Percentiles rank a stretch among this genome's conserved stretches.
Evolutionary conservation across 371 early-diverging fungal species (phyloP).

Genomic region (Phascolomyces articulosus): DNA sequence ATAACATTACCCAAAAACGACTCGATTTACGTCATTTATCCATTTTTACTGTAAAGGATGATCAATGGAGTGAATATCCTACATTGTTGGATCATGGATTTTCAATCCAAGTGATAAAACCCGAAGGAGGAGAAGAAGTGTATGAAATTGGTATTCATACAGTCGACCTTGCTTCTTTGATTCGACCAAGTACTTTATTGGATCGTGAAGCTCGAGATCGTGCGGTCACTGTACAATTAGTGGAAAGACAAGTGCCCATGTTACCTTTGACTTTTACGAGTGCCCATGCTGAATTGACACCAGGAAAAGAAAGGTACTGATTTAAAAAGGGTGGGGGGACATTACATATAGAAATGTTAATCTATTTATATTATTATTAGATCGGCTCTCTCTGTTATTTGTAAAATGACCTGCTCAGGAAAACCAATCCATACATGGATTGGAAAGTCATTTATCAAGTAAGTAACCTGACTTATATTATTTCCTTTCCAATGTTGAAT

Average conservation of each 20-base stretch:
- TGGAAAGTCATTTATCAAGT: constrained; percentile 75
- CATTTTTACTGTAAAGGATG: constrained; percentile 24
- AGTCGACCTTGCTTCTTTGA: constrained; percentile 88
- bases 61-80: background rate
- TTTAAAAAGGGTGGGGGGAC: too few relatives aligned
- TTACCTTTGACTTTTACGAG: constrained; percentile 80
- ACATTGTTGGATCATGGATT: constrained; percentile 22
- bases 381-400: constrained; percentile 55
- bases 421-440: constrained; percentile 52
- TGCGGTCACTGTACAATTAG: constrained; percentile 81
- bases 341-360: too few relatives aligned
- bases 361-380: too few relatives aligned
- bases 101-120: constrained; percentile 20
- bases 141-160: constrained; percentile 87
- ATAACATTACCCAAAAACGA: constrained; percentile 11
- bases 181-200: constrained; percentile 64
- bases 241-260: constrained; percentile 84
- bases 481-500: too few relatives aligned
- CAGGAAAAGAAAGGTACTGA: constrained; percentile 65
- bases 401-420: constrained; percentile 64
- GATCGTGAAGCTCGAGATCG: constrained; percentile 81
- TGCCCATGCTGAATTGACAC: constrained; percentile 72
- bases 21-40: constrained; percentile 17
- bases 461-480: constrained; percentile 7
- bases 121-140: constrained; percentile 15